phyloP scores from a whole-genome alignment of 768 basidiomycete species.

The Agaricus subrufescens region DNA sequence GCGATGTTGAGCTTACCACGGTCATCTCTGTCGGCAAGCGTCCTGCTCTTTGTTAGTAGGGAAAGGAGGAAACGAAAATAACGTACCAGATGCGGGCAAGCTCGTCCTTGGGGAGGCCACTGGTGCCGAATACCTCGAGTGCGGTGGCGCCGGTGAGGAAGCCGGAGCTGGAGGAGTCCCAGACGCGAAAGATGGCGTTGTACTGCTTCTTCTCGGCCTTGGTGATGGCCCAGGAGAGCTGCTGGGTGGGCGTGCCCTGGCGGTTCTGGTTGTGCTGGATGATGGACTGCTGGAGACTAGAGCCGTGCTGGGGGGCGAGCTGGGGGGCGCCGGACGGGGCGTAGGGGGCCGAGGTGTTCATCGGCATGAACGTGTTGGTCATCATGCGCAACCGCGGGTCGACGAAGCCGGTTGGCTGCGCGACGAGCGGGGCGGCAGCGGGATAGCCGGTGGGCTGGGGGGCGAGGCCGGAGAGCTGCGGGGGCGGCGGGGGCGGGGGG shows the following conservation, averaged over 20 bases:
- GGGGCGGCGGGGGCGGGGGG: slow-evolving; percentile 49
- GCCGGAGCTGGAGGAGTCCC: slow-evolving; percentile 78
- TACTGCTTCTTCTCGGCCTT: slow-evolving; percentile 95
- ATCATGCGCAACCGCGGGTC: slow-evolving; percentile 87
- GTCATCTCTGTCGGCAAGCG: slow-evolving; percentile 87
- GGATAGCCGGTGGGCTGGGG: slow-evolving; percentile 44
- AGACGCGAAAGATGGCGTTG: slow-evolving; percentile 94
- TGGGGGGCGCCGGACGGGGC: slow-evolving; percentile 58
- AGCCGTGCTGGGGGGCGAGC: slow-evolving; percentile 60
- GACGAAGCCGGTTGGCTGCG: slow-evolving; percentile 75
- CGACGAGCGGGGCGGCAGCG: slow-evolving; percentile 42
- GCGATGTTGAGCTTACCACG: slow-evolving; percentile 92
- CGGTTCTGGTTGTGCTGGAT: slow-evolving; percentile 81
- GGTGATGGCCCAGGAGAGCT: slow-evolving; percentile 81
- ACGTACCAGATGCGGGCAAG: slow-evolving; percentile 89
- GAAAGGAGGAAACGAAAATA: slow-evolving; percentile 6
- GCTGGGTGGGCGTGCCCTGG: slow-evolving; percentile 58
- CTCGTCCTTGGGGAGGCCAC: slow-evolving; percentile 85
- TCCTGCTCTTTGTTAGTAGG: slow-evolving; percentile 45
- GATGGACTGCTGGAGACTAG: slow-evolving; percentile 77
- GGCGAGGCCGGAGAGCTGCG: slow-evolving; percentile 31
- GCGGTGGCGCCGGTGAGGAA: slow-evolving; percentile 86
- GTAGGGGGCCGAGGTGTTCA: slow-evolving; percentile 57
- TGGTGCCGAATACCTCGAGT: slow-evolving; percentile 90
- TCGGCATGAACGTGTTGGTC: slow-evolving; percentile 89